Evolutionary conservation across 257 asterid species (phyloP), one percentile per base, ranked within the genome.

Genomic region (Avicennia marina): DNA sequence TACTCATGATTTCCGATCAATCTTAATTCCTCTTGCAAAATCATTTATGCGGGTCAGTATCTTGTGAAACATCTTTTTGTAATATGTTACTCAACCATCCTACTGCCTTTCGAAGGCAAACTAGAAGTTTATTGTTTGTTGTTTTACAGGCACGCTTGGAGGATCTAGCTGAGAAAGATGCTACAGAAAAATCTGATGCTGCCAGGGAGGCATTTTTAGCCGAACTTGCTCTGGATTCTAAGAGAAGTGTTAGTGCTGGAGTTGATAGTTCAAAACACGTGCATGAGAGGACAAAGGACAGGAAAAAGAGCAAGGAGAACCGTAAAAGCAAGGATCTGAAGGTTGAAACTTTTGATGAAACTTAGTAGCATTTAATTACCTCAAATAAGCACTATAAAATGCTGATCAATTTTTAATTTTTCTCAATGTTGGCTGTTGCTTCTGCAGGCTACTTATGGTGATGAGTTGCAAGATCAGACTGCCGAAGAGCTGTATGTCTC

Each of bases 161-260:
- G 79, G 90, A 81, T 77, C 69, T 81, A 73, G 95, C 97, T 4
- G 96, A 86, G 75, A 93, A 82, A 82, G 97, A 89, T 74, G 99
- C 99, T 38, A 86, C 87, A 29, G 87, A 86, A 77, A 93, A 86
- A 73, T 89, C 99, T 65, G 97, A 93, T 75, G 97, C 99, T 55
- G 94, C 87, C 33, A 84, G 97, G 60, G 97, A 89, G 76, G 91
- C 91, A 40, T 82, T 93, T 75, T 72, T 93, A 72, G 99, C 99
- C 4, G 99, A 93, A 78, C 96, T 93, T 66, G 96, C 81, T 25
- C 81, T 38, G 69, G 95, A 84, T 82, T 78, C 94, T 64, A 82
- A 83, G 56, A 89, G 79, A 56, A 87, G 87, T 16, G 47, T 17
- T 42, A 64, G 65, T 58, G 62, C 82, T 27, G 87, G 79, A 59